Percentiles rank a stretch among this genome's conserved stretches.
Evolutionary conservation across 2,329 filamentous ascomycete species (phyloP).

Genomic region (Claviceps sp.): DNA sequence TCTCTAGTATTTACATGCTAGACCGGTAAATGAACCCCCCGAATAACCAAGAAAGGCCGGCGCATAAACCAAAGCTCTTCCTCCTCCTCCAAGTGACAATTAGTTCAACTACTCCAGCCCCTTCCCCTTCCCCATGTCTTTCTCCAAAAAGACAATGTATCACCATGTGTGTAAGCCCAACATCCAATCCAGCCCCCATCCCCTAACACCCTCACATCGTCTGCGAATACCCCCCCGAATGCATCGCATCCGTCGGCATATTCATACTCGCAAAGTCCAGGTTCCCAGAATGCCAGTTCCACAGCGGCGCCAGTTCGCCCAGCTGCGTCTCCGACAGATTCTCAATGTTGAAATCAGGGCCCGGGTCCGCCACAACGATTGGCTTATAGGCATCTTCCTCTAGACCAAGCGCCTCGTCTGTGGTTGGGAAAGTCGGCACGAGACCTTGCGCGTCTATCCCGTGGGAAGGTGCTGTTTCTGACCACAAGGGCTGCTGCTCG

Average conservation of each 20-base stretch:
- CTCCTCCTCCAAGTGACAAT: too few species aligned
- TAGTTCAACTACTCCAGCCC: too few species aligned
- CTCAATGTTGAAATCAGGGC: constrained; percentile 9
- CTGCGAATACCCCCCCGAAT: neutral
- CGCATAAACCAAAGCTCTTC: too few species aligned
- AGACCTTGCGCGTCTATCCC: constrained; percentile 1
- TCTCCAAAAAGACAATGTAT: too few species aligned
- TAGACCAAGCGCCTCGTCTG: neutral
- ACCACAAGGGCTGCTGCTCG: neutral
- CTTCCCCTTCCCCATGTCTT: too few species aligned
- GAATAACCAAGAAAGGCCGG: too few species aligned
- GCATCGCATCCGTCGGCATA: neutral
- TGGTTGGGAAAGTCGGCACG: neutral
- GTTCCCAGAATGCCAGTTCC: constrained; percentile 13
- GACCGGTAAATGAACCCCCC: too few species aligned
- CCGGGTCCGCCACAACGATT: neutral
- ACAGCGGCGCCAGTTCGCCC: constrained; percentile 12
- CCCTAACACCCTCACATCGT: neutral
- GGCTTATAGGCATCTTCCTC: neutral
- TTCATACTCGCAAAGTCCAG: constrained; percentile 6
- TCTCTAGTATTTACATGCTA: too few species aligned
- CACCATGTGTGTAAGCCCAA: too few species aligned
- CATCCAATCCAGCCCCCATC: too few species aligned
- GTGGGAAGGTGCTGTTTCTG: neutral
- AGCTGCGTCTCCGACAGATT: constrained; percentile 12